phyloP scores from a whole-genome alignment of 331 rosid species.

The Pyracantha coccinea region DNA sequence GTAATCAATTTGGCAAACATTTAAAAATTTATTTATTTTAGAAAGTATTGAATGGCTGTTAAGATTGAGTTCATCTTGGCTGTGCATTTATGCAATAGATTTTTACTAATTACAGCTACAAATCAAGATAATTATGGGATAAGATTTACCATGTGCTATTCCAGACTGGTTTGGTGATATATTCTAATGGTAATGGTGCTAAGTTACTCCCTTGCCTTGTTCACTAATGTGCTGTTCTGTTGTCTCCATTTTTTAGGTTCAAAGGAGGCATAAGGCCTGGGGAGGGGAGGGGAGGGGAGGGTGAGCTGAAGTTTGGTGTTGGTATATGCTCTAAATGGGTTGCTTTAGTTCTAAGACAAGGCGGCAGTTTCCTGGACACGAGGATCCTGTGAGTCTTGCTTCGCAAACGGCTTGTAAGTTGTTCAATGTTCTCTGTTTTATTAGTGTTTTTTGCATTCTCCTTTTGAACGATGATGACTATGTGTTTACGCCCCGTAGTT shows the following conservation, averaged over 20 bases:
- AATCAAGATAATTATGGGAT: slow-evolving; percentile 6
- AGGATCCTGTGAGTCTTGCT: slow-evolving; percentile 55
- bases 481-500: not conserved
- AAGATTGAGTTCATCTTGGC: not conserved
- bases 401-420: slow-evolving; percentile 82
- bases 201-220: slow-evolving; percentile 1
- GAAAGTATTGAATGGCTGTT: not conserved
- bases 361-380: slow-evolving; percentile 34
- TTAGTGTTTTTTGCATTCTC: not conserved
- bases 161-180: not conserved
- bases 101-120: not conserved
- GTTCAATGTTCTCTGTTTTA: not conserved
- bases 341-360: slow-evolving; percentile 56
- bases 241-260: not conserved
- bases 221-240: slow-evolving; percentile 1
- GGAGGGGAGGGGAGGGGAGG: not conserved
- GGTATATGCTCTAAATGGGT: slow-evolving; percentile 49
- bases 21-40: not conserved
- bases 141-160: slow-evolving; percentile 11
- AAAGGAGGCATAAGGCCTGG: not conserved
- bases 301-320: not conserved
- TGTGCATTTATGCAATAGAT: not conserved
- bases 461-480: not conserved
- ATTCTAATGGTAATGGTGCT: slow-evolving; percentile 46
- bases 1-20: not conserved